A percentile compares a stretch with the other conserved stretches of the same genome.
phyloP scores from a whole-genome alignment of 495 filamentous ascomycete species.

The Penicillium mononematosum region DNA sequence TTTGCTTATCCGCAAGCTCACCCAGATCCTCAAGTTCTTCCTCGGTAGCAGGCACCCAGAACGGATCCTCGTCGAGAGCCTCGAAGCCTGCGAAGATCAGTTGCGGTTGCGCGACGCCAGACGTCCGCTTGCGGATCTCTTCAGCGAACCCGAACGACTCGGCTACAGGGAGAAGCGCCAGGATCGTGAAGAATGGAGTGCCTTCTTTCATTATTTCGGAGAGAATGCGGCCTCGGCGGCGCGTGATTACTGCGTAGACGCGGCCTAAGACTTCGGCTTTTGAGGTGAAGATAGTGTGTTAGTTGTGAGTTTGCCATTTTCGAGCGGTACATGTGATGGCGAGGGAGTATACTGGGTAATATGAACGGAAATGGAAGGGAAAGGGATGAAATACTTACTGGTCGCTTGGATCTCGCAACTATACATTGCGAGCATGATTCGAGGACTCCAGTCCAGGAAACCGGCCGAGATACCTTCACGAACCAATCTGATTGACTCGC shows the following conservation, averaged over 20 bases:
- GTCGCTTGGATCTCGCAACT: conserved; percentile 95
- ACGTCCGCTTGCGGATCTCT: conserved; percentile 92
- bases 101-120: conserved; percentile 86
- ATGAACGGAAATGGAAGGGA: background rate
- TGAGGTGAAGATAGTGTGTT: conserved; percentile 15
- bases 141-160: conserved; percentile 95
- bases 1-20: conserved; percentile 87
- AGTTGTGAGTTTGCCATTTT: conserved; percentile 10
- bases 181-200: conserved; percentile 92
- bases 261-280: conserved; percentile 89
- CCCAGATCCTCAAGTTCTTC: conserved; percentile 96
- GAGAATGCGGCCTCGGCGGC: conserved; percentile 84
- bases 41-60: conserved; percentile 96
- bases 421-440: conserved; percentile 97
- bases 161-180: conserved; percentile 80
- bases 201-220: conserved; percentile 92
- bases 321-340: background rate
- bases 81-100: conserved; percentile 92
- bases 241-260: conserved; percentile 90
- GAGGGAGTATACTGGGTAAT: background rate
- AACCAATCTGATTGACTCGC: conserved; percentile 85
- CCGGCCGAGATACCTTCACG: conserved; percentile 81
- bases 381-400: conserved; percentile 53
- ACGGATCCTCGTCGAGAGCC: conserved; percentile 86
- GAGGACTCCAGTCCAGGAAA: conserved; percentile 93